Conservation (phyloP, 2,329 filamentous ascomycete genomes). For the Colletotrichum shisoi region DNA sequence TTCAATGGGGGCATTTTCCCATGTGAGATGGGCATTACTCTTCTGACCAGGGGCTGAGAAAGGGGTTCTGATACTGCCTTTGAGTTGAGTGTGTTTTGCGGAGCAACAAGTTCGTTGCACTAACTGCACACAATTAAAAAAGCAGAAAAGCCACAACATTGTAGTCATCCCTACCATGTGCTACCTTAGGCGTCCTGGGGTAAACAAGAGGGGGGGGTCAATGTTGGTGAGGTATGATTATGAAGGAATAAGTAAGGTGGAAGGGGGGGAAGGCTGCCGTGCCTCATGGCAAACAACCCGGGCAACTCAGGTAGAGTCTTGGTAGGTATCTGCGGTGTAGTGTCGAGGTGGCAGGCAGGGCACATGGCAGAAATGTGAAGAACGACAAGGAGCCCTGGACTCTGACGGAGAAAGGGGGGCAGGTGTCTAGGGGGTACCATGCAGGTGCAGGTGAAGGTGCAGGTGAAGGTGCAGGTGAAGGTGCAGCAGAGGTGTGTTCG, state of each 20-base stretch:
- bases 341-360: constrained; percentile 5
- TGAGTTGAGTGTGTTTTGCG: neutral
- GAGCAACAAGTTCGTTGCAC: neutral
- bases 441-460: constrained; percentile 15
- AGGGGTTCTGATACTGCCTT: neutral
- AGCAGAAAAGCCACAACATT: constrained; percentile 7
- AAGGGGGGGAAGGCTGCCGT: constrained; percentile 15
- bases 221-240: constrained; percentile 29
- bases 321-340: too few species aligned
- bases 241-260: constrained; percentile 15
- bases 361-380: constrained; percentile 30
- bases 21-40: neutral
- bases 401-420: neutral
- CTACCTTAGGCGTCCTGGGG: constrained; percentile 27
- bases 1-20: neutral
- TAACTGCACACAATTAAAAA: too few species aligned
- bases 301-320: neutral
- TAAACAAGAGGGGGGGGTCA: neutral
- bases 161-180: constrained; percentile 10
- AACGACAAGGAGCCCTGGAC: constrained; percentile 15
- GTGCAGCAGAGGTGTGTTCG: constrained; percentile 1
- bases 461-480: constrained; percentile 17
- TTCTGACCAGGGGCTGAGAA: neutral
- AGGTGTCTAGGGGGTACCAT: neutral
- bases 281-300: constrained; percentile 16